Base-by-base conservation (phyloP, 176 grass and related monocot species). In the Cenchrus americanus region DNA sequence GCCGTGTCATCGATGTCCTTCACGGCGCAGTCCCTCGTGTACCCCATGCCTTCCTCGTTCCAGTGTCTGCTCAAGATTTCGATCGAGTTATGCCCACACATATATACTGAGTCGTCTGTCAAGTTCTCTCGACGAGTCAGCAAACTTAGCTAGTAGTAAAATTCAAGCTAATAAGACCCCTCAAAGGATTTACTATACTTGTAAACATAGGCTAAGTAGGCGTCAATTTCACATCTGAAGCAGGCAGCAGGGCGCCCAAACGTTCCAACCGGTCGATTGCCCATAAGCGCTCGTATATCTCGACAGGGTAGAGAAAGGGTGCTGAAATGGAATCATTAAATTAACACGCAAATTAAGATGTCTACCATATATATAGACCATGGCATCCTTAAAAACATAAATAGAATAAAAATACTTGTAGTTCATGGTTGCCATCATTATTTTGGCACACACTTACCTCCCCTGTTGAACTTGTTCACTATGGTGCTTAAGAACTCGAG, bases 1-100 rank as follows among this genome's bases (percentile, higher is more conserved):
- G 71, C 80, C 6, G 89, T 94, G 55, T 87, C 89, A 14, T 94
- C 92, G 19, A 94, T 71, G 30, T 94, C 92, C 0, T n/a, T 27
- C 5, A 86, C 26, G 2, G 27, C 9, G 18, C 10, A 57, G 48
- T 57, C 14, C 61, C 22, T 57, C 11, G 55, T 89, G 24, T 43
- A 47, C 19, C 49, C 27, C 1, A 90, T 14, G 6, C 91, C 91
- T 9, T 72, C 80, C 66, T 50, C 3, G 19, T 22, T 83, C 84
- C 73, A 77, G 8, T 82, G 14, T 23, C 85, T 85, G 27, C 47
- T 85, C 43, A 70, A 70, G 26, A 55, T 43, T n/a, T n/a, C 8
- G 1, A 47, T 47, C 44, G 8, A 49, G 9, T 11, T 12, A 3
- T 9, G 4, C 7, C 19, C 54, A n/a, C 21, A 5, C 52, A 54